A percentile compares a stretch with the other conserved stretches of the same genome.
phyloP scores from a whole-genome alignment of 2,329 filamentous ascomycete species.

The Phaeosphaeria sp. region DNA sequence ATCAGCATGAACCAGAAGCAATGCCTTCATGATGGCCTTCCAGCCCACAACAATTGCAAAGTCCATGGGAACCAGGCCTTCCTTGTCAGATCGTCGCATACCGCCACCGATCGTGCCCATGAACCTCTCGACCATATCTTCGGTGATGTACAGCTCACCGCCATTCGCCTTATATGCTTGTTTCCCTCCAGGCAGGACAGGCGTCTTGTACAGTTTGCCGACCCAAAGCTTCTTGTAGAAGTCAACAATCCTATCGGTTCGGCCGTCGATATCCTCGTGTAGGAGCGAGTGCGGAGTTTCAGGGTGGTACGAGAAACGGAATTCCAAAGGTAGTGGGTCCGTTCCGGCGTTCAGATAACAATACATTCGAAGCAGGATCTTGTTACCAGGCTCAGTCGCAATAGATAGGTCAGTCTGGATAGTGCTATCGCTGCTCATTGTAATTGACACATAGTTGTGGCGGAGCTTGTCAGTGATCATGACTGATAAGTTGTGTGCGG shows the following conservation, averaged over 20 bases:
- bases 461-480: constrained; percentile 19
- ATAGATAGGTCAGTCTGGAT: constrained; percentile 19
- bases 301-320: constrained; percentile 20
- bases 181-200: constrained; percentile 6
- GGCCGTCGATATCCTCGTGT: constrained; percentile 17
- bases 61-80: constrained; percentile 18
- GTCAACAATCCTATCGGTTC: constrained; percentile 16
- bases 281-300: constrained; percentile 18
- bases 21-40: constrained; percentile 26
- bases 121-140: constrained; percentile 15
- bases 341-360: constrained; percentile 16
- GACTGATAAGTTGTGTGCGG: constrained; percentile 11
- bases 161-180: constrained; percentile 16
- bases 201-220: constrained; percentile 14
- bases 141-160: constrained; percentile 11
- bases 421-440: constrained; percentile 18
- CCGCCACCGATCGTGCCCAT: constrained; percentile 18
- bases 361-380: constrained; percentile 20
- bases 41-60: constrained; percentile 51
- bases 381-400: constrained; percentile 19
- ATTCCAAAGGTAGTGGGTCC: constrained; percentile 14
- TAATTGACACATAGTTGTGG: constrained; percentile 18
- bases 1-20: constrained; percentile 14
- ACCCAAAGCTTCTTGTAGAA: constrained; percentile 24
- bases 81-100: constrained; percentile 9